Evolutionary conservation across 2,329 filamentous ascomycete species (phyloP), one percentile per base, ranked within the genome.

Genomic region (Xylariaceae sp.): DNA sequence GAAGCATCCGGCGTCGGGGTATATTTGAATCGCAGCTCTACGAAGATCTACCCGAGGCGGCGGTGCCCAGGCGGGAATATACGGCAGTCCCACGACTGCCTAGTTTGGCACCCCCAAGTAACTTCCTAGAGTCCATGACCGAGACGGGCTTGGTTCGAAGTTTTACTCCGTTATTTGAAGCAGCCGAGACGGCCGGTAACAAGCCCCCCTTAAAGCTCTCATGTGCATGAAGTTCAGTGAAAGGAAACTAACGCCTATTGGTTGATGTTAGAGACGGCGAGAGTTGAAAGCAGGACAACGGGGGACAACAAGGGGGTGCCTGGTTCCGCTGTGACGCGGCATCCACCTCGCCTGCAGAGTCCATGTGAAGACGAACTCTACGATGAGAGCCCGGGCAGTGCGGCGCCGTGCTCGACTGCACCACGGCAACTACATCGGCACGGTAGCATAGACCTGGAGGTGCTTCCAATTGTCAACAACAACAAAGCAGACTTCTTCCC

Each of bases 51-150:
- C 23, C 23, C 23, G 23, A 30, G 23, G 23, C 65, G 10, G 58
- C 63, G 15, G 44, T 51, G 2, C 54, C 51, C 8, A 56, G 49
- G 17, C 23, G 52, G 8, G 55, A 59, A n/a, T n/a, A 51, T 7
- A 58, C 63, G 17, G 54, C 64, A 8, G 48, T 51, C 17, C 68
- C 67, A 53, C 63, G 53, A 13, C 30, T 69, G n/a, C 67, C 68
- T 17, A 51, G 53, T 7, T 51, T 70, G n/a, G 64, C 66, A 4
- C 59, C 59, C 47, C 57, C 58, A 23, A 54, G 51, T 35, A 53
- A 55, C 10, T 63, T 65, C 53, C 35, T 62, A 11, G 61, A 64
- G 7, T 59, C 61, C 3, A 48, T 64, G 39, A 34, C 39, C 15
- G 56, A 42, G 17, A 64, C 62, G 9, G 60, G 62, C 39, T 50